Base-by-base conservation (phyloP, 768 basidiomycete genomes). In the Lactarius quietus region DNA sequence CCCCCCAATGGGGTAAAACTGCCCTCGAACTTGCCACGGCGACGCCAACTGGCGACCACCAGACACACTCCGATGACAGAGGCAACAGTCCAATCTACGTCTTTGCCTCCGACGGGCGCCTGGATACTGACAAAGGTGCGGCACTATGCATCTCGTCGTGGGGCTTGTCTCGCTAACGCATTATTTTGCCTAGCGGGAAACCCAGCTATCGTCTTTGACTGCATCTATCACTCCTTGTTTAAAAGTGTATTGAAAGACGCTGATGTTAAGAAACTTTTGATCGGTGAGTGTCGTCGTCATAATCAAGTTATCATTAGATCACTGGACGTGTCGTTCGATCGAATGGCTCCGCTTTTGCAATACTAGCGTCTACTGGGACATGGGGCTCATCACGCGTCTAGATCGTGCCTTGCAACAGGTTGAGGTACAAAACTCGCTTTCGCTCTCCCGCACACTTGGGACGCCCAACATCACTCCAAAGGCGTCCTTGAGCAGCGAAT, bases 391-490 rank as follows among this genome's bases (percentile, higher is more conserved):
- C 35, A 35, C 38, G 26, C 8, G 26, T 56, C 20, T 68, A 92
- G 89, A 92, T 74, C 81, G 90, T 12, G 84, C 85, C 0, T 73
- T 91, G 4, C 87, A 88, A 70, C 84, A 83, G 10, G 82, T 89
- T 54, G 88, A 90, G 75, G 79, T 80, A 0, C 86, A 88, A 66
- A 80, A 83, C 9, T 71, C 79, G 5, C 71, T 90, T n/a, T 68
- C 78, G 0, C 81, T 92, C 52, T 90, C 90, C 1, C 83, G 89
- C 28, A 80, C 84, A 56, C 84, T 93, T 65, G 82, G 82, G 28
- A 88, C 83, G 0, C 91, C 91, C 6, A 93, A 93, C 74, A 90
- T 93, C 59, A 76, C 82, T 85, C 86, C 59, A 93, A 93, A 73
- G 91, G 91, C n/a, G 83, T 80, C 70, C 82, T 87, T 2, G 71